Conservation (phyloP, 768 basidiomycete genomes). For the Tulasnella sp. region DNA sequence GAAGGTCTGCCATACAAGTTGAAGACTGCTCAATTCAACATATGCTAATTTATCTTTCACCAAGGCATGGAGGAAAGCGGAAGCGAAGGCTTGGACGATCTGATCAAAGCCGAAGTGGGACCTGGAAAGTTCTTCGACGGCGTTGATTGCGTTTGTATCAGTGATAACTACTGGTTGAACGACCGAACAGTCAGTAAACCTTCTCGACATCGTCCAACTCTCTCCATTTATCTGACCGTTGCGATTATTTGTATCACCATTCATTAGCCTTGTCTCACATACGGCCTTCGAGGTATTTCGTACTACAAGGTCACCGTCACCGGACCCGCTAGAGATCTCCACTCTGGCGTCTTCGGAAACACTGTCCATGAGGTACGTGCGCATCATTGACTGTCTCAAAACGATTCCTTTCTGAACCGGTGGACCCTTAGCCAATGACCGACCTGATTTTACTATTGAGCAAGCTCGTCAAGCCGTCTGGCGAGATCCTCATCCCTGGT, state of each 20-base stretch:
- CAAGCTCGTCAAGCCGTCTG: slow-evolving; percentile 66
- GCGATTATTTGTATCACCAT: background rate
- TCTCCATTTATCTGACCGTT: background rate
- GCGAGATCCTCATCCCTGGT: slow-evolving; percentile 82
- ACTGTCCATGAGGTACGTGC: slow-evolving; percentile 51
- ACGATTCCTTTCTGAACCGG: background rate
- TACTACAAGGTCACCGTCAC: slow-evolving; percentile 77
- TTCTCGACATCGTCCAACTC: background rate
- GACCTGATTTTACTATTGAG: slow-evolving; percentile 77
- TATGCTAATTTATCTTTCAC: background rate
- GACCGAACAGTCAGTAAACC: slow-evolving; percentile 40
- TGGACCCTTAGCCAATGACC: slow-evolving; percentile 68
- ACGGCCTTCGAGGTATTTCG: slow-evolving; percentile 76
- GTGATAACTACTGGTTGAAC: slow-evolving; percentile 92
- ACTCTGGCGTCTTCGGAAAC: slow-evolving; percentile 79
- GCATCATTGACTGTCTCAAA: too few species aligned
- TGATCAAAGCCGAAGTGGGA: slow-evolving; percentile 63
- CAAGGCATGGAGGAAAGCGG: slow-evolving; percentile 90
- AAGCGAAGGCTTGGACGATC: slow-evolving; percentile 79
- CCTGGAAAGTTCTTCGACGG: slow-evolving; percentile 70
- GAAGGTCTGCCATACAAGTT: slow-evolving; percentile 40
- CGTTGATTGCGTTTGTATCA: slow-evolving; percentile 89
- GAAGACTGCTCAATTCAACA: background rate
- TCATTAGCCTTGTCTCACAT: slow-evolving; percentile 53
- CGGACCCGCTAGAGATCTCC: slow-evolving; percentile 79